Conservation (phyloP, 192 early-diverging fungal genomes). For the Coemansia sp. region DNA sequence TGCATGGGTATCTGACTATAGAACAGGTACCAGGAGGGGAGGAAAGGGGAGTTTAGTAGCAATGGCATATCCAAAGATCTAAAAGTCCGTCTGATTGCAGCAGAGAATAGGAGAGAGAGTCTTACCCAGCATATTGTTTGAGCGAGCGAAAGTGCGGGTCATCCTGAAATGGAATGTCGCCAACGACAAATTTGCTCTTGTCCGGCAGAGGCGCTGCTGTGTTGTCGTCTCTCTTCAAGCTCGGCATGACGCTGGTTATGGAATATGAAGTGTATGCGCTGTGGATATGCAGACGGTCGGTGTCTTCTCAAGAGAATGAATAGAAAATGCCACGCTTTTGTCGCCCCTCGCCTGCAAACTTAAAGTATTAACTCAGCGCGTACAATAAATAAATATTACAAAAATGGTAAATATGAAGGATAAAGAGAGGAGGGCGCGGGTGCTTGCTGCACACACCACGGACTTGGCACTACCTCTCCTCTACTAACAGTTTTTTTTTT, state of each 20-base stretch:
- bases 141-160: conserved; percentile 30
- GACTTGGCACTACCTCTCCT: neutral
- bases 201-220: conserved; percentile 11
- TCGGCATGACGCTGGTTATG: neutral
- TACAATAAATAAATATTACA: neutral
- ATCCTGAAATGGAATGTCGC: conserved; percentile 41
- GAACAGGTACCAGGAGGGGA: neutral
- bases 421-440: neutral
- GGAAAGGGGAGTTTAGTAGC: too few relatives aligned
- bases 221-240: conserved; percentile 3
- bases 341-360: neutral
- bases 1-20: conserved; percentile 45
- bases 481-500: neutral
- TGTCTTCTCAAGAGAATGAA: neutral
- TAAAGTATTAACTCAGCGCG: neutral
- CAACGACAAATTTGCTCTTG: conserved; percentile 26
- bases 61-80: neutral
- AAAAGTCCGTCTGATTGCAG: neutral
- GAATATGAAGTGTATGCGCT: neutral
- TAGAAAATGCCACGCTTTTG: neutral
- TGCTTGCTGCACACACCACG: neutral
- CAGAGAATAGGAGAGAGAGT: neutral
- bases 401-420: neutral
- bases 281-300: neutral
- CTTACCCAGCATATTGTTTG: conserved; percentile 48